phyloP scores from a whole-genome alignment of 1,284 basidiomycete species.

The Pseudomicrostroma phylloplanum region DNA sequence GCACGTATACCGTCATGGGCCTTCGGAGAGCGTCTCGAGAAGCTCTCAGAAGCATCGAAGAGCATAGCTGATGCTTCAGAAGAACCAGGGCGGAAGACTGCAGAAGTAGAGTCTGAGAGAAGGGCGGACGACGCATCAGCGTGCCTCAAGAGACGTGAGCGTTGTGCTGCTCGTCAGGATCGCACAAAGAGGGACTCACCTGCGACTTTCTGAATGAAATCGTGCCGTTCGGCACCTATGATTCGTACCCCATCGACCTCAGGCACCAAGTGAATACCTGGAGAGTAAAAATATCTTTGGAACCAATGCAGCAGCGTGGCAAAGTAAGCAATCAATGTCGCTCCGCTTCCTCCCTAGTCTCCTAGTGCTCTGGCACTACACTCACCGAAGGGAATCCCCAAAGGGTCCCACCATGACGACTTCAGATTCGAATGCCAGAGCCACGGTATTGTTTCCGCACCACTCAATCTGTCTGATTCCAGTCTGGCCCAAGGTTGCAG shows the following conservation, averaged over 20 bases:
- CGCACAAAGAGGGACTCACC: neutral
- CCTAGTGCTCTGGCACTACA: no score
- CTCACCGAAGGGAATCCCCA: constrained; percentile 64
- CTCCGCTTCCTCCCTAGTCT: no score
- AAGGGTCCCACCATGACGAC: constrained; percentile 83
- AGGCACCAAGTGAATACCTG: constrained; percentile 70
- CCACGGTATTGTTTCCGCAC: constrained; percentile 93
- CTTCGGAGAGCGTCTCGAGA: constrained; percentile 72
- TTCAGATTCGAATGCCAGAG: constrained; percentile 74
- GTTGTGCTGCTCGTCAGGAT: constrained; percentile 54
- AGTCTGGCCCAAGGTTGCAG: constrained; percentile 24
- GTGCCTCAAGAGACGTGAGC: constrained; percentile 52
- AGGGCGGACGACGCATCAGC: constrained; percentile 52
- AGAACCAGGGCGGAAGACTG: constrained; percentile 77
- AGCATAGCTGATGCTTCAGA: constrained; percentile 84
- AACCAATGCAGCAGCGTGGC: no score
- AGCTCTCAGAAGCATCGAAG: constrained; percentile 69
- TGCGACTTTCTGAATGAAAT: constrained; percentile 79
- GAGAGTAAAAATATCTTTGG: constrained; percentile 70
- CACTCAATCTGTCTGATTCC: constrained; percentile 61
- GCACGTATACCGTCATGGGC: constrained; percentile 86
- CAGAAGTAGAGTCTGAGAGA: constrained; percentile 54
- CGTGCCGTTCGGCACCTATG: constrained; percentile 69
- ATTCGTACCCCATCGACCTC: constrained; percentile 84
- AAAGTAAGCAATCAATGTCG: no score